These are phyloP conservation scores for Limonomyces culmigenus DNA, from an alignment of 1,284 basidiomycete genomes.

Conservation along the genomic window DNA sequence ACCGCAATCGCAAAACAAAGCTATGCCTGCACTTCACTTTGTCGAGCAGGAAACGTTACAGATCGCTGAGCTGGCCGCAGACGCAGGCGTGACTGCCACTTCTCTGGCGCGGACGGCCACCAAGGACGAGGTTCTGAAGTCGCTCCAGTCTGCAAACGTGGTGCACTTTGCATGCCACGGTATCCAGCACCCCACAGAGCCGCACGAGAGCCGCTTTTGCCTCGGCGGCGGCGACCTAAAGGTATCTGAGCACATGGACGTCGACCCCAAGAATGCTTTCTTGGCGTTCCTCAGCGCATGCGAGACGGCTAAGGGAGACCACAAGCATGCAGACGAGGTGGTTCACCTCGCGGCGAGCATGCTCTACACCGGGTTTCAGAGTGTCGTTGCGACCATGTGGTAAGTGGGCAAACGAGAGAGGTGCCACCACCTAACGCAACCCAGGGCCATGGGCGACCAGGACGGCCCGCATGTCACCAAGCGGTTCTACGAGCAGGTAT, in stretches of 20 bases:
- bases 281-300: conserved; percentile 8
- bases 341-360: too few relatives aligned
- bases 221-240: conserved; percentile 3
- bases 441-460: too few relatives aligned
- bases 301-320: conserved; percentile 6
- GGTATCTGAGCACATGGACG: background rate
- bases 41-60: background rate
- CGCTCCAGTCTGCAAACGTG: background rate
- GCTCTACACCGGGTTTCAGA: too few relatives aligned
- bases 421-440: too few relatives aligned
- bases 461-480: too few relatives aligned
- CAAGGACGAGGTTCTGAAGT: background rate
- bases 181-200: conserved; percentile 4
- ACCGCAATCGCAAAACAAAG: background rate
- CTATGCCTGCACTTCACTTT: background rate
- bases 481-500: too few relatives aligned
- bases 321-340: conserved; percentile 3
- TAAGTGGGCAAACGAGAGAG: too few relatives aligned
- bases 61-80: background rate
- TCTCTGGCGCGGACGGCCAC: background rate
- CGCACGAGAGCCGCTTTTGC: conserved; percentile 3
- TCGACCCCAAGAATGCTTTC: conserved; percentile 3
- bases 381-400: too few relatives aligned
- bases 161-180: conserved; percentile 8
- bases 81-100: background rate